These are phyloP conservation scores for Micractinium sp. DNA, from an alignment of 139 green algal species.

Conservation along the genomic window DNA sequence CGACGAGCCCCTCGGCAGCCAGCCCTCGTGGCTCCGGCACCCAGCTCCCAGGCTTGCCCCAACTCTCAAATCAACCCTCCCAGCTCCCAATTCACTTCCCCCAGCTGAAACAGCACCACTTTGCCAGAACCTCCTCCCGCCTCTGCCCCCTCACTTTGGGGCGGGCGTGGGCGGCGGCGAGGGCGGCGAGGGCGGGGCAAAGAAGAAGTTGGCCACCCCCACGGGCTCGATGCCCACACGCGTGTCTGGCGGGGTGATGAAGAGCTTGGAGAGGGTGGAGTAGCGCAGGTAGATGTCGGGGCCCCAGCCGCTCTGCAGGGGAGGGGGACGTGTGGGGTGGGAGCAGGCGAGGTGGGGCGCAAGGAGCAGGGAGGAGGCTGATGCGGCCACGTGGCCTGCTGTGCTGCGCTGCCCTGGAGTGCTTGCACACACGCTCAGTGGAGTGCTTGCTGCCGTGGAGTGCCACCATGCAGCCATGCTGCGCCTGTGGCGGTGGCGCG, in stretches of 20 bases:
- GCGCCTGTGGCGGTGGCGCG: not conserved
- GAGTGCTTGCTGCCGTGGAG: too few species aligned
- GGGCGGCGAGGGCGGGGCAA: constrained; percentile 16
- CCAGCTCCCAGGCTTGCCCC: too few species aligned
- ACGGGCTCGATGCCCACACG: constrained; percentile 6
- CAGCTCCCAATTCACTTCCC: not conserved
- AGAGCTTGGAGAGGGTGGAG: constrained; percentile 19
- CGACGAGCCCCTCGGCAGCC: too few species aligned
- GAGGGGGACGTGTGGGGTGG: not conserved
- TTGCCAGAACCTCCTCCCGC: too few species aligned
- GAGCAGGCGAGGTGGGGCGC: not conserved
- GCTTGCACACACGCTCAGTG: too few species aligned
- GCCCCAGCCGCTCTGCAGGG: constrained; percentile 38
- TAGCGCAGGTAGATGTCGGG: constrained; percentile 39
- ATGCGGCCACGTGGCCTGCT: not conserved
- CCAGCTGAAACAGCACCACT: too few species aligned
- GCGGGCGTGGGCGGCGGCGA: constrained; percentile 1
- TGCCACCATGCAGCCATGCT: not conserved
- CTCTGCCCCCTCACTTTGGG: not conserved
- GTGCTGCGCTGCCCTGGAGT: too few species aligned
- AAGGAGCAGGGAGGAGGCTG: not conserved
- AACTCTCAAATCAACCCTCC: not conserved
- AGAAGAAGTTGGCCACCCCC: not conserved
- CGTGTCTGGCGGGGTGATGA: constrained; percentile 5
- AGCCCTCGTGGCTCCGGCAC: too few species aligned